Percentiles rank a stretch among this genome's conserved stretches.
Conservation (phyloP, 495 filamentous ascomycete species). For the Aspergillus hancockii region DNA sequence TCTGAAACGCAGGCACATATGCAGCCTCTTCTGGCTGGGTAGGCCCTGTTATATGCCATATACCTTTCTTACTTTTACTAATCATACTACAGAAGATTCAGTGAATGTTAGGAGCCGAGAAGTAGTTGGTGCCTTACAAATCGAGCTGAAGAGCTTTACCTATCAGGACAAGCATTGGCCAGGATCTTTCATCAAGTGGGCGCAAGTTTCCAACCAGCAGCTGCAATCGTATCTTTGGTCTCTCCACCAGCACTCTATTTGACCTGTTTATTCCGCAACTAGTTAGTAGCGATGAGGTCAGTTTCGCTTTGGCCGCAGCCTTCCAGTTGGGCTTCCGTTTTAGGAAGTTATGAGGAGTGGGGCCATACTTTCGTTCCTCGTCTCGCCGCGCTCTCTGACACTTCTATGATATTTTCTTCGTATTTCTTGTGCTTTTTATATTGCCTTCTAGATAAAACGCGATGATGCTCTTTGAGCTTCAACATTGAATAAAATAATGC, state of each 20-base stretch:
- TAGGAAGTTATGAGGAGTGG: constrained; percentile 31
- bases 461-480: no score
- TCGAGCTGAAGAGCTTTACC: not conserved
- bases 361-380: not conserved
- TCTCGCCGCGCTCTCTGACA: not conserved
- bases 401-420: no score
- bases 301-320: not conserved
- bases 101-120: not conserved
- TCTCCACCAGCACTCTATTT: not conserved
- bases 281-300: not conserved
- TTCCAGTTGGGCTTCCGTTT: constrained; percentile 18
- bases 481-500: no score
- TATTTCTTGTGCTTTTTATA: no score
- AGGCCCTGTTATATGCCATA: not conserved
- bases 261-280: not conserved
- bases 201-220: not conserved
- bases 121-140: not conserved
- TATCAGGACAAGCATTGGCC: not conserved
- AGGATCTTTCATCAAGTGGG: not conserved
- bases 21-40: not conserved
- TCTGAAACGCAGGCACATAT: not conserved
- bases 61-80: not conserved
- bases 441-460: no score
- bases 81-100: not conserved
- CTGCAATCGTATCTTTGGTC: not conserved